Conservation (phyloP, 176 grass and related monocot species). For the Oropetium thomaeum region DNA sequence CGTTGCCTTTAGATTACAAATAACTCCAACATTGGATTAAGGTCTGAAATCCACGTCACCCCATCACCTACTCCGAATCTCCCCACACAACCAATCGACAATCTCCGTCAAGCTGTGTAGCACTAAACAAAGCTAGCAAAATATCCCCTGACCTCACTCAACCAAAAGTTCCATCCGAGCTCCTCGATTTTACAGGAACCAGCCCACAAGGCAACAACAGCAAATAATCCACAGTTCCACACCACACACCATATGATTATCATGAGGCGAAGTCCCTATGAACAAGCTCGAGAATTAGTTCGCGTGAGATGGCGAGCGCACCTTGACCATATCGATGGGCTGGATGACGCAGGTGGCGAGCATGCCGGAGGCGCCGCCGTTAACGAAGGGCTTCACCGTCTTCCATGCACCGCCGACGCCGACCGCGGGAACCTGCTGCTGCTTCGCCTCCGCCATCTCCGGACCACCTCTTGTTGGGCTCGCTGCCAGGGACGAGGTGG, state of each 20-base stretch:
- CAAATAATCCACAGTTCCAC: too few relatives aligned
- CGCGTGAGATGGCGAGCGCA: constrained; percentile 48
- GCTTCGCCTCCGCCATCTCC: constrained; percentile 74
- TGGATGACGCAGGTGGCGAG: constrained; percentile 98
- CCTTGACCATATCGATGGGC: constrained; percentile 99
- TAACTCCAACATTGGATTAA: not conserved
- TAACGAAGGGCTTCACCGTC: constrained; percentile 88
- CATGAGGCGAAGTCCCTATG: not conserved
- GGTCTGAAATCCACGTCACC: not conserved
- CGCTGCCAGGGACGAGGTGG: not conserved
- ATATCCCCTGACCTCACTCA: not conserved
- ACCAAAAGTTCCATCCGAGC: not conserved
- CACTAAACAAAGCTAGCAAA: not conserved
- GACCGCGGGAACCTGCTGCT: constrained; percentile 19
- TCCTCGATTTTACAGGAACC: not conserved
- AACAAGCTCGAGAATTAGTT: not conserved
- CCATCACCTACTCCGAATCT: not conserved
- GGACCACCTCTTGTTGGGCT: not conserved
- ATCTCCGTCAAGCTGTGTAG: not conserved
- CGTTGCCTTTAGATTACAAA: too few relatives aligned
- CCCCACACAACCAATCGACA: not conserved
- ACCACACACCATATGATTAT: too few relatives aligned
- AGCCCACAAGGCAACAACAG: not conserved
- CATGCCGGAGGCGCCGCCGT: constrained; percentile 89
- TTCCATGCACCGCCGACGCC: constrained; percentile 47